phyloP scores from a whole-genome alignment of 441 rosid species.

The Populus hybrid region DNA sequence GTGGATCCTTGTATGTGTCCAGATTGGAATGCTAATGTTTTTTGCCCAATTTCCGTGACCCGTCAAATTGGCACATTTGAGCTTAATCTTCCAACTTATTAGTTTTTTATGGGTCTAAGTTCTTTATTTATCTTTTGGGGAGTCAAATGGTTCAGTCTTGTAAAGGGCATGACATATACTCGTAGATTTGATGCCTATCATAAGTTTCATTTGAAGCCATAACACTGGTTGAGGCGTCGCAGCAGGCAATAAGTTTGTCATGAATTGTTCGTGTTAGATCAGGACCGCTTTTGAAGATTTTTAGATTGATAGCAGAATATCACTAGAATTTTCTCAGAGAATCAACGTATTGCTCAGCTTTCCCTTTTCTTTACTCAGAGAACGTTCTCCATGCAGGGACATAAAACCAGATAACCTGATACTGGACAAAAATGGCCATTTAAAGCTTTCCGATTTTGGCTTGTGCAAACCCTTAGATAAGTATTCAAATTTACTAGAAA shows the following conservation, averaged over 20 bases:
- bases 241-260: not conserved
- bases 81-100: not conserved
- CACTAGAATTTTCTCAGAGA: not conserved
- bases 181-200: not conserved
- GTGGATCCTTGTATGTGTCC: not conserved
- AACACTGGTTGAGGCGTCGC: not conserved
- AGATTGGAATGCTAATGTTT: not conserved
- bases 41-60: not conserved
- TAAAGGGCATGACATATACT: not conserved
- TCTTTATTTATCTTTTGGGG: not conserved
- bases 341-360: constrained; percentile 9
- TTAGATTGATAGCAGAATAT: not conserved
- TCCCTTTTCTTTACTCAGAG: constrained; percentile 22
- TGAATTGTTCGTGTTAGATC: constrained; percentile 1
- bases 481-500: constrained; percentile 75
- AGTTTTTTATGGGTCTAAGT: not conserved
- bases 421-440: constrained; percentile 85
- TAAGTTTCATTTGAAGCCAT: not conserved
- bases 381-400: constrained; percentile 55
- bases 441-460: constrained; percentile 98
- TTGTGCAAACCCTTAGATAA: constrained; percentile 91
- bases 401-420: constrained; percentile 93
- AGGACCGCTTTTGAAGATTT: constrained; percentile 5
- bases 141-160: not conserved
- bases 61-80: constrained; percentile 2